Percentiles rank a stretch among this genome's conserved stretches.
Conservation (phyloP, 257 asterid species). For the Solanum dulcamara region DNA sequence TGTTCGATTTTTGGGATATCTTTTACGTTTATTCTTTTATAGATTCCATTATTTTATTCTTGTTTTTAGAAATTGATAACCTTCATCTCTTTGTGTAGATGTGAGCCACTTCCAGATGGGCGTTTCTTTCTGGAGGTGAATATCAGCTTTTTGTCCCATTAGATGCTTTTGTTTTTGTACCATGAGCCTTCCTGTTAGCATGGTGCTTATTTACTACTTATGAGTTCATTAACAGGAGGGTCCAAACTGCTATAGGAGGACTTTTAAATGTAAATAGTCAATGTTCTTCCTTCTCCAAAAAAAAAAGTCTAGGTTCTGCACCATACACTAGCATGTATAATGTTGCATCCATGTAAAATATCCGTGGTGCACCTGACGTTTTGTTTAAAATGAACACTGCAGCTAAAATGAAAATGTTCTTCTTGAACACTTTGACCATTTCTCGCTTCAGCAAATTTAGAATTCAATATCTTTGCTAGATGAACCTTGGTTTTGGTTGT, state of each 20-base stretch:
- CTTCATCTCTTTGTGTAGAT: conserved; percentile 48
- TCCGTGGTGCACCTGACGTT: not conserved
- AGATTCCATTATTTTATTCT: not conserved
- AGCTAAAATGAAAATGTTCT: not conserved
- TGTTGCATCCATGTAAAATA: not conserved
- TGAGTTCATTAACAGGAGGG: not conserved
- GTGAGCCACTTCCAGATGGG: conserved; percentile 98
- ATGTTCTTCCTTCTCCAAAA: too few species aligned
- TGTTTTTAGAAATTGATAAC: conserved; percentile 12
- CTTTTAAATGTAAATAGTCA: not conserved
- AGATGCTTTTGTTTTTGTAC: not conserved
- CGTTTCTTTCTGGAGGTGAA: conserved; percentile 95
- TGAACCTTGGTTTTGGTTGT: not conserved
- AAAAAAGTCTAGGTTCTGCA: not conserved
- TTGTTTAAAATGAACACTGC: not conserved
- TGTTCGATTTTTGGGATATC: not conserved
- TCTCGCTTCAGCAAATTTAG: not conserved
- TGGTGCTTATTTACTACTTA: not conserved
- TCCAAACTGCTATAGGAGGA: not conserved
- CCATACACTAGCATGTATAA: not conserved
- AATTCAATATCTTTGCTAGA: not conserved
- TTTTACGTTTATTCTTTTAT: not conserved
- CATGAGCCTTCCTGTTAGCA: not conserved
- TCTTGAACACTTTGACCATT: not conserved
- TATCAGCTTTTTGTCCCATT: not conserved